These are phyloP conservation scores for Colletotrichum sp. DNA, from an alignment of 2,329 filamentous ascomycete genomes.

Conservation along the genomic window DNA sequence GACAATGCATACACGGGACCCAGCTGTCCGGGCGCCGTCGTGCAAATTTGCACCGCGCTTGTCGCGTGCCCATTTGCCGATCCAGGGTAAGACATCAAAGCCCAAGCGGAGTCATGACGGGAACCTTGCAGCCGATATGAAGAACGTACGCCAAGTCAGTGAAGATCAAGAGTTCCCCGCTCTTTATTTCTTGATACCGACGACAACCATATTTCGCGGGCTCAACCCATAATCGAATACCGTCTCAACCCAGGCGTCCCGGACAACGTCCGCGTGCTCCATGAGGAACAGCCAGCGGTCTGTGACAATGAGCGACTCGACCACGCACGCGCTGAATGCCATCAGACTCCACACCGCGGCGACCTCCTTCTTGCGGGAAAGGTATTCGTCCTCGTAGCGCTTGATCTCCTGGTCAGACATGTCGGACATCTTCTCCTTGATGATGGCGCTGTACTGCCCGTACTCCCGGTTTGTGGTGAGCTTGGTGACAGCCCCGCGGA, in stretches of 20 bases:
- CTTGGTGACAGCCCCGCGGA: constrained; percentile 81
- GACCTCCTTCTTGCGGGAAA: constrained; percentile 76
- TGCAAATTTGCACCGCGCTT: background rate
- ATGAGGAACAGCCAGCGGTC: constrained; percentile 88
- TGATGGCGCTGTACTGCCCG: constrained; percentile 62
- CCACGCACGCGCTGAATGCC: constrained; percentile 90
- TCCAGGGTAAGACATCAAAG: background rate
- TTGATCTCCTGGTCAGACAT: constrained; percentile 80
- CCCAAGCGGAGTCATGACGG: background rate
- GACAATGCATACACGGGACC: background rate
- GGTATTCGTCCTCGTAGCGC: constrained; percentile 70
- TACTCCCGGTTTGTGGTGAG: constrained; percentile 64
- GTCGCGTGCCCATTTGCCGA: background rate
- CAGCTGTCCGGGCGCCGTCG: background rate
- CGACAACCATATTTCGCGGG: constrained; percentile 90
- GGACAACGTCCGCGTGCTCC: constrained; percentile 75
- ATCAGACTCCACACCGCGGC: constrained; percentile 92
- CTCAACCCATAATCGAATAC: constrained; percentile 90
- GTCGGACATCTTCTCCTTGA: constrained; percentile 68
- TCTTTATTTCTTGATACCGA: constrained; percentile 77
- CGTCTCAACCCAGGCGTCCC: constrained; percentile 86
- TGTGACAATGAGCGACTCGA: constrained; percentile 88
- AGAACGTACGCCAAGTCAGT: background rate
- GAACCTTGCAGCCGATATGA: background rate
- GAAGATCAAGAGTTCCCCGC: background rate